Conservation (phyloP, 2,329 filamentous ascomycete genomes). For the Colletotrichum filicis region DNA sequence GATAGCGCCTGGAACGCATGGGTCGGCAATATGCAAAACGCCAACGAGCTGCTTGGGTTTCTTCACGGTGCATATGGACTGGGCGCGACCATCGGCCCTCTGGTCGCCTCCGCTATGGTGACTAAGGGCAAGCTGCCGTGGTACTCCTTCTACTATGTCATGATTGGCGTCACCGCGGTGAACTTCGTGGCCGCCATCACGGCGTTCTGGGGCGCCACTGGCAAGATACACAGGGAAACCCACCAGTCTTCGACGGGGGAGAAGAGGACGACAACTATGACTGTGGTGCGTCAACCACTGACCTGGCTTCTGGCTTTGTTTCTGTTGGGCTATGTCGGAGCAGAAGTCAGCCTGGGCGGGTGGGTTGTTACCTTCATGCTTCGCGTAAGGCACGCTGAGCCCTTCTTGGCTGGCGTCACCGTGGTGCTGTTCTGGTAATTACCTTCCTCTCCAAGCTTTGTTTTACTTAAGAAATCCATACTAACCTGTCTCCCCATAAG, state of each 20-base stretch:
- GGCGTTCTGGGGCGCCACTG: constrained; percentile 74
- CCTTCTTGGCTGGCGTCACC: constrained; percentile 79
- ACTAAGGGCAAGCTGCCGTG: constrained; percentile 69
- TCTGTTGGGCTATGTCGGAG: constrained; percentile 81
- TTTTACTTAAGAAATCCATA: background rate
- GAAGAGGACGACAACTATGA: constrained; percentile 55
- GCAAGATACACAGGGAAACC: constrained; percentile 61
- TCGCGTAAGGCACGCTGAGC: constrained; percentile 73
- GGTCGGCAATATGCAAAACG: constrained; percentile 76
- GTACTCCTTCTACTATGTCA: constrained; percentile 82
- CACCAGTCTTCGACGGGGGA: constrained; percentile 46
- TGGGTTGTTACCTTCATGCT: constrained; percentile 93
- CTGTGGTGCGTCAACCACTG: constrained; percentile 60
- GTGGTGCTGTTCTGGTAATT: constrained; percentile 81
- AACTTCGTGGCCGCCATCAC: constrained; percentile 63
- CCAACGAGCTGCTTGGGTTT: constrained; percentile 80
- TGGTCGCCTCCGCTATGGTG: constrained; percentile 80
- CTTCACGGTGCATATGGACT: constrained; percentile 79
- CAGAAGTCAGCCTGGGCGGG: constrained; percentile 78
- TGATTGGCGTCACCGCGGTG: constrained; percentile 68
- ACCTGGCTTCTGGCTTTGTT: constrained; percentile 82
- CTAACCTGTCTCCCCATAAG: background rate
- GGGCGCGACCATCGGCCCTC: constrained; percentile 75
- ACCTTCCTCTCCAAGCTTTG: background rate
- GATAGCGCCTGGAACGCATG: constrained; percentile 70